Evolutionary conservation across 169 alveolate species (phyloP).

Genomic region (Plasmodium adleri): DNA sequence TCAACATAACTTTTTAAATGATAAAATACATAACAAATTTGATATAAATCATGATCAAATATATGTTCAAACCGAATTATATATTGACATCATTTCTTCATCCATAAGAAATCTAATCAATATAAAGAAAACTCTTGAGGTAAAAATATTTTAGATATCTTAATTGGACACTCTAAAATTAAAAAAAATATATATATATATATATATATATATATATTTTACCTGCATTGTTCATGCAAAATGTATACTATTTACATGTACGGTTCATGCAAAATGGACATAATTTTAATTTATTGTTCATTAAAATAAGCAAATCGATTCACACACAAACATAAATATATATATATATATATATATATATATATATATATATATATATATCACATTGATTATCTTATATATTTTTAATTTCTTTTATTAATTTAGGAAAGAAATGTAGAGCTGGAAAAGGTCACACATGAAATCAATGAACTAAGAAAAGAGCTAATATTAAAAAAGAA

Average conservation of each 20-base stretch:
- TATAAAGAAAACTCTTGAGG: slow-evolving; percentile 23
- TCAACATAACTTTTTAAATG: background rate
- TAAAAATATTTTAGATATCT: background rate
- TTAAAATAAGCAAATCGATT: too few relatives aligned
- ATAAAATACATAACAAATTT: background rate
- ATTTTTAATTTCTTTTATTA: background rate
- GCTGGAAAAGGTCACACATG: slow-evolving; percentile 3
- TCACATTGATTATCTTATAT: background rate
- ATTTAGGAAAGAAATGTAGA: slow-evolving; percentile 16
- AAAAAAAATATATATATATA: too few relatives aligned
- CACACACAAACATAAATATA: too few relatives aligned
- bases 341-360: too few relatives aligned
- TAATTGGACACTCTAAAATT: too few relatives aligned
- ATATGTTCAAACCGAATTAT: slow-evolving; percentile 14
- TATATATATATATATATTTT: too few relatives aligned
- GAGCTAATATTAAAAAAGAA: slow-evolving; percentile 7
- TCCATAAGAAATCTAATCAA: slow-evolving; percentile 20
- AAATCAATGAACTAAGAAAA: background rate
- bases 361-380: too few relatives aligned
- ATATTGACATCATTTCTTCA: slow-evolving; percentile 29
- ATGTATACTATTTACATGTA: too few relatives aligned
- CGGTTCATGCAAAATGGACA: too few relatives aligned
- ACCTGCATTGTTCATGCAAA: too few relatives aligned
- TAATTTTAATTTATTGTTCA: too few relatives aligned
- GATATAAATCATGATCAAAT: slow-evolving; percentile 4